Percentiles rank a stretch among this genome's conserved stretches.
These are phyloP conservation scores for Aquilaria malaccensis DNA, from an alignment of 345 rosid genomes.

Conservation along the genomic window DNA sequence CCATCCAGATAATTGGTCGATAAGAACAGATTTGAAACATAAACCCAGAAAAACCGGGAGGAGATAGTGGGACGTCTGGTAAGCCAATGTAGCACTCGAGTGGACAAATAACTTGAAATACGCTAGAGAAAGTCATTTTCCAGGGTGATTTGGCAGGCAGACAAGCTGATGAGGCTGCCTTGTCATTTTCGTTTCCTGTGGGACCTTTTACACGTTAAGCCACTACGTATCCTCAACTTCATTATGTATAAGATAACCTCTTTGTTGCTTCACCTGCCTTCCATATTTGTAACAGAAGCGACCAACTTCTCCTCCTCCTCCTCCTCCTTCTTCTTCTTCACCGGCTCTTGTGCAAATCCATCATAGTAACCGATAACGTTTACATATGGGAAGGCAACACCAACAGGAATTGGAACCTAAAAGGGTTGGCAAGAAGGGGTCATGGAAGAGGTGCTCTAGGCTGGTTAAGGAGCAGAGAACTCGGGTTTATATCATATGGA, in stretches of 20 bases:
- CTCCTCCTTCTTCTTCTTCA: too few species aligned
- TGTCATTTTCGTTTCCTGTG: slow-evolving; percentile 24
- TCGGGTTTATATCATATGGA: slow-evolving; percentile 64
- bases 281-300: background rate
- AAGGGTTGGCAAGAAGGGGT: slow-evolving; percentile 25
- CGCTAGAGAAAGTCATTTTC: slow-evolving; percentile 24
- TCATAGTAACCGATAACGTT: too few species aligned
- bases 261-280: background rate
- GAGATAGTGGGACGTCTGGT: slow-evolving; percentile 2
- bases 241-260: too few species aligned
- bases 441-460: slow-evolving; percentile 49
- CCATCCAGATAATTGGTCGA: background rate
- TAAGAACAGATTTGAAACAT: background rate
- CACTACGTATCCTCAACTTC: background rate
- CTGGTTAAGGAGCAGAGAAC: slow-evolving; percentile 53
- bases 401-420: background rate
- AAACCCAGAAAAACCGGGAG: slow-evolving; percentile 18
- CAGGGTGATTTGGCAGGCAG: slow-evolving; percentile 22
- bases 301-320: background rate
- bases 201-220: slow-evolving; percentile 21
- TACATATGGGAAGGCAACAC: background rate
- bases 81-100: slow-evolving; percentile 5
- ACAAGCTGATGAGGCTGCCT: slow-evolving; percentile 29
- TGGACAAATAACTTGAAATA: slow-evolving; percentile 19
- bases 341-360: too few species aligned